Evolutionary conservation across 768 basidiomycete genomes (phyloP), one percentile per base, ranked within the genome.

Genomic region (Rubroboletus satanas): DNA sequence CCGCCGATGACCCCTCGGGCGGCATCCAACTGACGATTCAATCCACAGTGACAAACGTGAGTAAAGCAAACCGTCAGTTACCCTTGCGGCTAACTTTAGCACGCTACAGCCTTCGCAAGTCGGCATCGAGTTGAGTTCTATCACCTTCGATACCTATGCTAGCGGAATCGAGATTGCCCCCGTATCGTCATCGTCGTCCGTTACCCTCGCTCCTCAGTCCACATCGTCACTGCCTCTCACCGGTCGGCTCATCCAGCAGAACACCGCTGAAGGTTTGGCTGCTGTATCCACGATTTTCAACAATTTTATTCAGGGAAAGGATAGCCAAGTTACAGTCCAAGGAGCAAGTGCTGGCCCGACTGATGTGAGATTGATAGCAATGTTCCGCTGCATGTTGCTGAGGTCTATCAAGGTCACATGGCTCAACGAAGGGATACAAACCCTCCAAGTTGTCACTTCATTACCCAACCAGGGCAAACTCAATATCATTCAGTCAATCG

Each of bases 361-460:
- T 48, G 79, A 79, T 57, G 86, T 87, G 62, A 45, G 77, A 62
- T 36, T 14, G 15, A 39, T 35, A 8, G 29, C 8, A 31, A 17
- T 37, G 18, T 26, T 5, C 10, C 32, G 39, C n/a, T 52, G 43
- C 47, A 51, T 48, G 37, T 41, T 26, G 23, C 55, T 62, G 23
- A 56, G 17, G 15, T 38, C 28, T 11, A 41, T 55, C 9, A 54
- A 86, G 84, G 84, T 84, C 12, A 78, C 81, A 5, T 90, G 87
- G 88, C 71, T 90, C 23, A 87, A 88, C 61, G 78, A 83, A 46
- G 88, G 80, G 26, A 87, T 90, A 65, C 80, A 84, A 68, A 74
- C 75, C 29, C 79, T 90, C 15, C 71, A 76, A 49, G 75, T 90
- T 2, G 74, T 74, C 6, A 81, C 87, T 0, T 73, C 80, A 26